Evolutionary conservation across 2,329 filamentous ascomycete species (phyloP), one percentile per base, ranked within the genome.

Genomic region (Xylariaceae sp.): DNA sequence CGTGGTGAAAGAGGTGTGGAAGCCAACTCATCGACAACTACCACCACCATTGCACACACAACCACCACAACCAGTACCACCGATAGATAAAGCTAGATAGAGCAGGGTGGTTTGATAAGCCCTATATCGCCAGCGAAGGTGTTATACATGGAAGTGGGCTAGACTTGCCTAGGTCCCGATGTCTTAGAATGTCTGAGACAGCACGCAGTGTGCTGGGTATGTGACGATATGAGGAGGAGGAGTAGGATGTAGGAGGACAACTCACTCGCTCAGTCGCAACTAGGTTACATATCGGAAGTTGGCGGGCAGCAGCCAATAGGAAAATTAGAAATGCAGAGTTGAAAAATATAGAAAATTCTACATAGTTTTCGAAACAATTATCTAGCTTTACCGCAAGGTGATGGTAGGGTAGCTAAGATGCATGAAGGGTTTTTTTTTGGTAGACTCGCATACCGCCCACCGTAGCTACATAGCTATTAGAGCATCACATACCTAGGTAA

Each of bases 11-110:
- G 60, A 57, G 60, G 60, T 62, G 60, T 37, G 60, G 57, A 60
- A 57, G 60, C 60, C 60, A 62, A 62, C 60, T 60, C 60, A 62
- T 62, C 57, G n/a, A n/a, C n/a, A n/a, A n/a, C n/a, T n/a, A 57
- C 58, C 57, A 54, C 52, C 49, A 51, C 40, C 14, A 10, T 14
- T 37, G 7, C 32, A 10, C 12, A 7, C 5, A 12, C 14, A 16
- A 16, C 9, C 14, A 37, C 9, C 14, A 14, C 14, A 41, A 43
- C 44, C 52, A 52, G n/a, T 26, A 41, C 48, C 54, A 47, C 57
- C 47, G 54, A 60, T 57, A 62, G 45, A 59, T 37, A 37, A 10
- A 37, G 32, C 23, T 26, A 26, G 23, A 26, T 9, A 26, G 14
- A 37, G 32, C 32, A 12, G 14, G 32, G 32, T 37, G 32, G 32